Evolutionary conservation across 148 eudicot genomes (phyloP), one percentile per base, ranked within the genome.

Genomic region (Amaranthus hypochondriacus): DNA sequence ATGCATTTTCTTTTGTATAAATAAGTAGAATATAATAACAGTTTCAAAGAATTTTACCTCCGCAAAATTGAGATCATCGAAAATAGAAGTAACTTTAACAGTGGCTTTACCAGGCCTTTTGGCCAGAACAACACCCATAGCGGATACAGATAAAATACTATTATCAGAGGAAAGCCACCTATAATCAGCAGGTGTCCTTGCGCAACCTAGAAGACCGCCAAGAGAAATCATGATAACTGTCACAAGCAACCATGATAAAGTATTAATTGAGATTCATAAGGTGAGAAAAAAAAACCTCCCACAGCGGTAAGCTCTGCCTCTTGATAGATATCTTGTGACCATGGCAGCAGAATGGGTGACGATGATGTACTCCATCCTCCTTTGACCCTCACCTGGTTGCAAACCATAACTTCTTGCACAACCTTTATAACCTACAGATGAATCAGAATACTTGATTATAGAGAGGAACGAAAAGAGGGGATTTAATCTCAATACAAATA

Each of bases 331-430:
- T 78, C 84, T 43, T 90, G 90, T 42, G 89, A 88, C 96, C 98
- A 90, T 3, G 98, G 98, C 71, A 93, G 94, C 71, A 87, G 77
- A 77, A 93, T 83, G 60, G 75, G 78, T 50, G 87, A 63, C 69
- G 79, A 70, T 64, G 55, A 73, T 66, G 73, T 73, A 81, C 72
- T 74, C 56, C 66, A 64, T 70, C 78, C 74, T 70, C 73, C 78
- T 70, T 60, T 81, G 68, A 86, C 78, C 80, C 76, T 84, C 50
- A 93, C 92, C 83, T 79, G 85, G 57, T 83, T 80, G 69, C 98
- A 93, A 42, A 90, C 96, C 96, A 86, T 86, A 63, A 90, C 82
- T 86, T 93, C 96, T 86, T 93, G 96, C 76, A 84, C 81, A 60
- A 90, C 84, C 77, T 84, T 90, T 70, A 93, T 84, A 80, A 84